Percentiles rank a stretch among this genome's conserved stretches.
Evolutionary conservation across 2,329 filamentous ascomycete species (phyloP).

Genomic region (Colletotrichum sp.): DNA sequence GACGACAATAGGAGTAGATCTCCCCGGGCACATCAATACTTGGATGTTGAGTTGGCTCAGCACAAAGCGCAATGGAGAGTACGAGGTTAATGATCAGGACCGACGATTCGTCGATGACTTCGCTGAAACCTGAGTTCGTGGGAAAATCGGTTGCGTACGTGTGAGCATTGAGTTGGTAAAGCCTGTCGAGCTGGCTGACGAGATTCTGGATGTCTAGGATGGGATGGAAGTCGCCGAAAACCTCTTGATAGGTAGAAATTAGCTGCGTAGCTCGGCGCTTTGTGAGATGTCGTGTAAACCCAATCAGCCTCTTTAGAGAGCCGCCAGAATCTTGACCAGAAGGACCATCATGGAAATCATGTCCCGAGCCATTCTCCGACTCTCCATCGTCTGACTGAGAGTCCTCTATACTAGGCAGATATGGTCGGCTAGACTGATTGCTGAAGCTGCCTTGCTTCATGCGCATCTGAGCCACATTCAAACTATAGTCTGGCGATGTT

Average conservation of each 20-base stretch:
- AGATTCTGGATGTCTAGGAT: neutral
- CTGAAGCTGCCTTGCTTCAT: neutral
- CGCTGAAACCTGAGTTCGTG: neutral
- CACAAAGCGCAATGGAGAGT: neutral
- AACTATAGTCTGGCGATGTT: neutral
- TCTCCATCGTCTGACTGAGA: neutral
- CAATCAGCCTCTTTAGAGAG: neutral
- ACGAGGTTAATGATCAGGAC: neutral
- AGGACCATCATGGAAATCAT: neutral
- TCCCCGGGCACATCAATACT: neutral
- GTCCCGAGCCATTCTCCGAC: neutral
- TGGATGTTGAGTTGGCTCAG: neutral
- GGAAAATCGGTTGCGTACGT: neutral
- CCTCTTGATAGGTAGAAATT: neutral
- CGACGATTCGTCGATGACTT: neutral
- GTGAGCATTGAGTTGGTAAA: neutral
- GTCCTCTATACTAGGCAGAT: neutral
- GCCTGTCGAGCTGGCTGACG: neutral
- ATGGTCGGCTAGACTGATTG: neutral
- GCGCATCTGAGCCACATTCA: neutral
- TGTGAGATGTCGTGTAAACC: neutral
- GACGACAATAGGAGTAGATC: neutral
- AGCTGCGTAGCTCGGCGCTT: neutral
- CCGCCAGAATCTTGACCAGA: neutral
- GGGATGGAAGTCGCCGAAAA: constrained; percentile 4